These are phyloP conservation scores for Salix brachista DNA, from an alignment of 345 rosid genomes.

Conservation along the genomic window DNA sequence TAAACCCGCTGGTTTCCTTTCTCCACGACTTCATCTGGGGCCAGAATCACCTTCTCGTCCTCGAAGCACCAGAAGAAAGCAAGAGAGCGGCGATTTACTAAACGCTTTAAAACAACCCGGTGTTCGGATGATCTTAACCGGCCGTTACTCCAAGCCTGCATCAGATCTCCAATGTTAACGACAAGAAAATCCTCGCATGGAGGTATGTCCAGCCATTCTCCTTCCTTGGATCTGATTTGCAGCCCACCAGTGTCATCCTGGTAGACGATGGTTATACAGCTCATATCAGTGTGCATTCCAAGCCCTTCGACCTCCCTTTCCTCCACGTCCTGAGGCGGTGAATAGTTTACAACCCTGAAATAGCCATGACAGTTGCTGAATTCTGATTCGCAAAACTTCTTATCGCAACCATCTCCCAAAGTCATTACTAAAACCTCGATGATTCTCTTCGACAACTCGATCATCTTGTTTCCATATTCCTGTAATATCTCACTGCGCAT, in stretches of 20 bases:
- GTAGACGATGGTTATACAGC: conserved; percentile 69
- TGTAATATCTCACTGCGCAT: conserved; percentile 44
- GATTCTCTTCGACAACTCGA: conserved; percentile 49
- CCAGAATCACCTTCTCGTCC: conserved; percentile 54
- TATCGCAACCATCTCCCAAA: conserved; percentile 39
- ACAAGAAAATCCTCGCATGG: conserved; percentile 51
- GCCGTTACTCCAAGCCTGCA: conserved; percentile 87
- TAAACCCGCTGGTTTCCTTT: conserved; percentile 42
- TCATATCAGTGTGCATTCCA: conserved; percentile 81
- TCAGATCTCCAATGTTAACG: conserved; percentile 68
- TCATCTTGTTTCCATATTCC: conserved; percentile 59
- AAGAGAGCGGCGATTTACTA: conserved; percentile 48
- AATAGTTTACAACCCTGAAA: conserved; percentile 54
- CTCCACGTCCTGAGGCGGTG: conserved; percentile 42
- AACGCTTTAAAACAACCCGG: conserved; percentile 48
- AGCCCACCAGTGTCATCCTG: conserved; percentile 73
- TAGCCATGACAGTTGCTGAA: conserved; percentile 61
- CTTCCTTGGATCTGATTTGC: conserved; percentile 65
- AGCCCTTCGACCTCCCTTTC: conserved; percentile 60
- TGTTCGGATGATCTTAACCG: conserved; percentile 68
- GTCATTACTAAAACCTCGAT: conserved; percentile 40
- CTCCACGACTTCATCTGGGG: conserved; percentile 56
- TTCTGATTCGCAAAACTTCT: conserved; percentile 40
- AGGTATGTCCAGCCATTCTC: conserved; percentile 46
- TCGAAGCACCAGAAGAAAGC: conserved; percentile 72